Evolutionary conservation across 306 rosid species (phyloP).

Genomic region (Leucaena leucocephala): DNA sequence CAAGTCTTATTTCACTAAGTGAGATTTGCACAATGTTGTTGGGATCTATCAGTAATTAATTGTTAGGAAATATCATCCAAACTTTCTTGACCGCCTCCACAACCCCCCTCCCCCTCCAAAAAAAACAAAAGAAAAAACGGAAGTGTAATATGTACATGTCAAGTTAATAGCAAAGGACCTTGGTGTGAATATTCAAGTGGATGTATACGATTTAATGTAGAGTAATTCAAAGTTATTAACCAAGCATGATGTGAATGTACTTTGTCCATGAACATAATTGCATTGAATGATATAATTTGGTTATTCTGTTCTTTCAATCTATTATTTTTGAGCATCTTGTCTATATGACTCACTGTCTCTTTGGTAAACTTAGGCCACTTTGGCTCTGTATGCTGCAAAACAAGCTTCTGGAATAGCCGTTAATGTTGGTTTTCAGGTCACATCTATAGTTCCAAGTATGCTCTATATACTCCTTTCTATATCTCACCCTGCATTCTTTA

Average conservation of each 20-base stretch:
- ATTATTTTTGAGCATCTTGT: slow-evolving; percentile 22
- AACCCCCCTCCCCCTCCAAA: not conserved
- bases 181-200: not conserved
- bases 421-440: slow-evolving; percentile 90
- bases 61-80: not conserved
- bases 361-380: slow-evolving; percentile 67
- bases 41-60: not conserved
- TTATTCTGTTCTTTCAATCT: slow-evolving; percentile 6
- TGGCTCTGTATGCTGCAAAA: slow-evolving; percentile 86
- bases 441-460: slow-evolving; percentile 95
- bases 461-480: slow-evolving; percentile 26
- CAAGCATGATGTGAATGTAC: not conserved
- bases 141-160: not conserved
- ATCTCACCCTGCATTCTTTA: not conserved
- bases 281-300: not conserved
- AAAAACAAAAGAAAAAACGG: too few relatives aligned
- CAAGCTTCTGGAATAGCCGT: slow-evolving; percentile 87
- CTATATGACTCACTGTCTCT: slow-evolving; percentile 24
- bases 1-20: not conserved
- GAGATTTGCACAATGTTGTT: not conserved
- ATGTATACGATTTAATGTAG: slow-evolving; percentile 13
- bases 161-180: slow-evolving; percentile 1
- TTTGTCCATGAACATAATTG: slow-evolving; percentile 1
- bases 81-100: not conserved
- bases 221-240: not conserved